Base-by-base conservation (phyloP, 768 basidiomycete genomes). In the Porphyrellus cyaneotinctus region DNA sequence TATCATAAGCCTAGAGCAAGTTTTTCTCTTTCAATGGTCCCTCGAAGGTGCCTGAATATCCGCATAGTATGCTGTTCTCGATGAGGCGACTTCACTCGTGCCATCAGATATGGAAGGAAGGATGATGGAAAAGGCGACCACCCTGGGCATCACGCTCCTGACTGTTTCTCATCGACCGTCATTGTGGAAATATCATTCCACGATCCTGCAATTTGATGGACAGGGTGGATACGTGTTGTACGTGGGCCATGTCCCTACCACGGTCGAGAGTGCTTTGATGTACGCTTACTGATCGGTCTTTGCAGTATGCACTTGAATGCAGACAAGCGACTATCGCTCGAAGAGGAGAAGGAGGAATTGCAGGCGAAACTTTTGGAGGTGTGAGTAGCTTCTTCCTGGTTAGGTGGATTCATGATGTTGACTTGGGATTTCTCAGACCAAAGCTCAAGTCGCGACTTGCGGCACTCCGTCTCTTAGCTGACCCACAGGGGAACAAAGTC, bases 91-190 rank as follows among this genome's bases (percentile, higher is more conserved):
- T 4, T 92, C 90, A 17, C 84, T 95, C 4, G 95, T 99, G 9
- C 94, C 94, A 4, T 80, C 87, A 6, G 91, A 95, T 47, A 85
- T 95, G 69, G 95, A 97, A 72, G 91, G 88, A 46, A 74, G 79
- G 71, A 95, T 98, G 92, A 97, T 95, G 85, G 90, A 92, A 64
- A 81, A 89, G 60, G 95, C 94, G 2, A 88, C 89, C 0, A 74
- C 78, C 47, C 75, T 97, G 24, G 89, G 88, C 2, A 97, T 97
- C 62, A 97, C 95, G 0, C 78, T 98, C 23, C 72, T 98, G 58
- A 97, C 94, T 1, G 95, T 98, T 30, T 95, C 93, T 33, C 95
- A 98, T 73, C 84, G 95, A 10, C 91, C 95, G 20, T 93, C 91
- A 26, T 68, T 97, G 56, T 98, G 94, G 92, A 87, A 87, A 66